Evolutionary conservation across 164 flowering plant species (phyloP).

Genomic region (Santalum album): DNA sequence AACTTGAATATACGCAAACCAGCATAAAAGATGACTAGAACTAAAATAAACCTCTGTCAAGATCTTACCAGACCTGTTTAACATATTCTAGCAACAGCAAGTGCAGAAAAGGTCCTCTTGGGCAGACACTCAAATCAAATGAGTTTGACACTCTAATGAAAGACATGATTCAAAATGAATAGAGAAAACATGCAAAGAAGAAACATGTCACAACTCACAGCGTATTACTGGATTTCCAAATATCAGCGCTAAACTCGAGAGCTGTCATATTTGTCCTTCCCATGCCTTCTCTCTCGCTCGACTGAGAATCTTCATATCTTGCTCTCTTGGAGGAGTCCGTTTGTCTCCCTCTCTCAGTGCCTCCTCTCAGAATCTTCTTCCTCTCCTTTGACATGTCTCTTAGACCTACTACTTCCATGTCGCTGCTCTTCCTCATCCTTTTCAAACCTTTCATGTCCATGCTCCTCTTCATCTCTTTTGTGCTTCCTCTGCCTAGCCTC

Average conservation of each 20-base stretch:
- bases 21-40: too few relatives aligned
- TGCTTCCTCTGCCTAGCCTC: conserved; percentile 1
- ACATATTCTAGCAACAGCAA: too few relatives aligned
- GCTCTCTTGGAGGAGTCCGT: conserved; percentile 33
- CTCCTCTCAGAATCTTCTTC: conserved; percentile 3
- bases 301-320: conserved; percentile 32
- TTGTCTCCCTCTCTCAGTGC: conserved; percentile 11
- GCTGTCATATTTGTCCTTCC: conserved; percentile 19
- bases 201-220: too few relatives aligned
- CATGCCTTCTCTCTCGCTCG: conserved; percentile 27
- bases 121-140: too few relatives aligned
- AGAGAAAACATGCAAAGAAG: too few relatives aligned
- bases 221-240: not conserved
- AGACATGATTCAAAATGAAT: too few relatives aligned
- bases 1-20: too few relatives aligned
- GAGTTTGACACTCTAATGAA: too few relatives aligned
- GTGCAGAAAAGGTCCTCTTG: too few relatives aligned
- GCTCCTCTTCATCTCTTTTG: conserved; percentile 11
- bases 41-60: too few relatives aligned
- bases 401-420: conserved; percentile 7
- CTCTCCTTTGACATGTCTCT: conserved; percentile 9
- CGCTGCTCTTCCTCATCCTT: not conserved
- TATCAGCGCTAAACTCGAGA: conserved; percentile 6
- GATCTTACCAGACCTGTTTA: too few relatives aligned
- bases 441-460: conserved; percentile 11